A percentile compares a stretch with the other conserved stretches of the same genome.
Conservation (phyloP, 345 rosid genomes). For the Linum trigynum region DNA sequence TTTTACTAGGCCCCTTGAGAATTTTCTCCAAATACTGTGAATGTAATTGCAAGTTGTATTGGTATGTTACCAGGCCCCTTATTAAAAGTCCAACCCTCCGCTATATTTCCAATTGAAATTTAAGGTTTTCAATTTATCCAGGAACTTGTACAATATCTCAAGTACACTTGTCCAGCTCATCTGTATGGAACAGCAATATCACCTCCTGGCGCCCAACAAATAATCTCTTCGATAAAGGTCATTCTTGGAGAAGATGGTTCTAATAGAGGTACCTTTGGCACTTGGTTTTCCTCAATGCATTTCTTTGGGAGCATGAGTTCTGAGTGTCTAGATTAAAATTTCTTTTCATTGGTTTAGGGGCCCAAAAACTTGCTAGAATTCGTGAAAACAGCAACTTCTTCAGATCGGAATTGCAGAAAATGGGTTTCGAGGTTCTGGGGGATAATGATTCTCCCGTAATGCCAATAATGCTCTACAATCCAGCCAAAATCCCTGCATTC, state of each 20-base stretch:
- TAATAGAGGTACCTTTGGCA: slow-evolving; percentile 52
- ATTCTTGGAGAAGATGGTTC: slow-evolving; percentile 96
- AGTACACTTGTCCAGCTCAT: slow-evolving; percentile 79
- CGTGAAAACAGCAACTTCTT: slow-evolving; percentile 93
- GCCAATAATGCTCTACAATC: slow-evolving; percentile 98
- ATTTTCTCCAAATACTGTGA: not conserved
- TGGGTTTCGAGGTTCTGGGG: slow-evolving; percentile 98
- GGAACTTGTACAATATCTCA: slow-evolving; percentile 75
- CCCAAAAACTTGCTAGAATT: slow-evolving; percentile 78
- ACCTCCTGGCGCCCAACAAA: slow-evolving; percentile 87
- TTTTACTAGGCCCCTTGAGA: not conserved
- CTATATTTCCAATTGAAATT: not conserved
- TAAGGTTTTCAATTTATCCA: slow-evolving; percentile 15
- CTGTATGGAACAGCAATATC: slow-evolving; percentile 90
- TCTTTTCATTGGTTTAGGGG: slow-evolving; percentile 36
- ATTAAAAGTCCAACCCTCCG: not conserved
- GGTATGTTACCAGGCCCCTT: too few species aligned
- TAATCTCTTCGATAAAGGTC: slow-evolving; percentile 71
- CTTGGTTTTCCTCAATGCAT: not conserved
- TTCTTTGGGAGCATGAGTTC: not conserved
- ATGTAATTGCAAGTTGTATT: too few species aligned
- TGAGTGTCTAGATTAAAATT: not conserved
- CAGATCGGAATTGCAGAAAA: slow-evolving; percentile 78
- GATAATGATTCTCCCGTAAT: slow-evolving; percentile 96
- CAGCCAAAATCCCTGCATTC: slow-evolving; percentile 93